Base-by-base conservation (phyloP, 805 yeast species). In the Torulaspora gathmanii region DNA sequence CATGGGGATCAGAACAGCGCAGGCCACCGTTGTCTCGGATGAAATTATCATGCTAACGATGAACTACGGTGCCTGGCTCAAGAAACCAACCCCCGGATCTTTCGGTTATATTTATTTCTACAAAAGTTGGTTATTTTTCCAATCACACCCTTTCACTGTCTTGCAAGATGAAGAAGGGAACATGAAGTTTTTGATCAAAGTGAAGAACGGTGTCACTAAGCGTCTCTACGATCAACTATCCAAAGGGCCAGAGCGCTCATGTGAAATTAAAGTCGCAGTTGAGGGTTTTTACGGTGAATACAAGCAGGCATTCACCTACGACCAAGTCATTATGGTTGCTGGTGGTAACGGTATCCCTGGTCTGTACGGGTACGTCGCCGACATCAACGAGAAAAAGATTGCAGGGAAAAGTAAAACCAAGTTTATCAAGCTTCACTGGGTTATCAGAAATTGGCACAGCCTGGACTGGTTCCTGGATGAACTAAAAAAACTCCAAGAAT, bases 61-160 rank as follows among this genome's bases (percentile, higher is more conserved):
- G 37, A 49, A 46, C 13, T 38, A 40, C 27, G 37, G 37, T 10
- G 31, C 37, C 17, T 40, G 35, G 23, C 54, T 70, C 2, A 57
- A 57, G 37, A 61, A 65, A 44, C 83, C 87, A 15, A 56, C 58
- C 4, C 82, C 88, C 2, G 84, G 86, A 23, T 69, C 75, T 12
- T 78, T 67, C 58, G 78, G 73, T 1, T 83, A 70, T 55, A 63
- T 86, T 29, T 74, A 81, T 64, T 79, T 83, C 60, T 56, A 55
- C 44, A 57, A 55, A 27, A 48, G 56, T 12, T 45, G 47, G 49
- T 44, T 42, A 37, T 57, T 36, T 47, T 58, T 59, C 46, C 87
- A 83, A 60, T 77, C 83, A 4, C 89, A 84, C 60, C 91, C 91
- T 3, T 83, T 86, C 64, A 81, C 90, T 1, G 62, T 77, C 5